A percentile compares a stretch with the other conserved stretches of the same genome.
Evolutionary conservation across 2,329 filamentous ascomycete genomes (phyloP).

Genomic region (Alternaria burnsii): DNA sequence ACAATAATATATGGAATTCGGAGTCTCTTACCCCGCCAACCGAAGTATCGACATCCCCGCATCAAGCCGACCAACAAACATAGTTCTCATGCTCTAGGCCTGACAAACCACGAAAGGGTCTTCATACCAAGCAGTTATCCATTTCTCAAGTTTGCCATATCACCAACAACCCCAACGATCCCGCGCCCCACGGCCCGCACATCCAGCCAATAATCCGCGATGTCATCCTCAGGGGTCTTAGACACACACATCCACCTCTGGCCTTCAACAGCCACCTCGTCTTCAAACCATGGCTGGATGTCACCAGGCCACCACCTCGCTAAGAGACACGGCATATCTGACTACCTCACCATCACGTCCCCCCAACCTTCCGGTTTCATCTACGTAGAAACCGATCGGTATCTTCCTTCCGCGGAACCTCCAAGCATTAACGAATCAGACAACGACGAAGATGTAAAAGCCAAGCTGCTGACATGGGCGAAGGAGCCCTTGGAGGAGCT

Average conservation of each 20-base stretch:
- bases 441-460: constrained; percentile 9
- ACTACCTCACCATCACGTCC: constrained; percentile 60
- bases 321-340: constrained; percentile 68
- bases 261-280: constrained; percentile 68
- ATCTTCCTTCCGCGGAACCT: constrained; percentile 27
- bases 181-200: not conserved
- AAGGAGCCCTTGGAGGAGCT: constrained; percentile 75
- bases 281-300: constrained; percentile 75
- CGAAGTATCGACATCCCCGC: constrained; percentile 1
- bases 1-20: not conserved
- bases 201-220: constrained; percentile 12
- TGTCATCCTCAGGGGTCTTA: constrained; percentile 64
- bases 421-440: constrained; percentile 5
- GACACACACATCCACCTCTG: constrained; percentile 94
- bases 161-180: too few relatives aligned
- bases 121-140: not conserved
- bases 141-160: not conserved
- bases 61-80: not conserved
- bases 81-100: not conserved
- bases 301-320: constrained; percentile 63
- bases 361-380: constrained; percentile 67
- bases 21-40: constrained; percentile 15
- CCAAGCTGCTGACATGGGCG: constrained; percentile 64
- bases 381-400: constrained; percentile 82
- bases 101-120: not conserved